phyloP scores from a whole-genome alignment of 2,329 filamentous ascomycete genomes.

The Diaporthe eres region DNA sequence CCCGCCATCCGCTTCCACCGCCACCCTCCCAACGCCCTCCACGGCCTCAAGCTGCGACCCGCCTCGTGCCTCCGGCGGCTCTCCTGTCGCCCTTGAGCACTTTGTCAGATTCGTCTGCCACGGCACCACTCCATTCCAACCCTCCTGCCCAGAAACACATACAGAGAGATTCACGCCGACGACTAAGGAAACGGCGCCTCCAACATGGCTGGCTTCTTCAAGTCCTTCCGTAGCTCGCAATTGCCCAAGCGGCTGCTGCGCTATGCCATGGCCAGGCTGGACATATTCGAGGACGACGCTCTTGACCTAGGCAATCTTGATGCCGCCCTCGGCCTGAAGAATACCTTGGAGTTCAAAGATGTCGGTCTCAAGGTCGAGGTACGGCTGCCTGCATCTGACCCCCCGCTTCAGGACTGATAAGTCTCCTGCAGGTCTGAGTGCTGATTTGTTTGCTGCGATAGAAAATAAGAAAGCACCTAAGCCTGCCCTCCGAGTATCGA shows the following conservation, averaged over 20 bases:
- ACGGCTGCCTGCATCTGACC: conserved; percentile 48
- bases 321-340: conserved; percentile 84
- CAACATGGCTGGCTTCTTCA: conserved; percentile 81
- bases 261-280: conserved; percentile 86
- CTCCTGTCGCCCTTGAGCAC: conserved; percentile 18
- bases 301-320: conserved; percentile 90
- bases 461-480: conserved; percentile 84
- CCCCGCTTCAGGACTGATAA: conserved; percentile 1
- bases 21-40: conserved; percentile 32
- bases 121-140: not conserved
- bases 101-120: not conserved
- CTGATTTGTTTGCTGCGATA: conserved; percentile 53
- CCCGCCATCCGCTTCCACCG: conserved; percentile 34
- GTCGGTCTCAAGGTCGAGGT: conserved; percentile 86
- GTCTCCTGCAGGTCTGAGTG: not conserved
- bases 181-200: conserved; percentile 33
- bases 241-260: conserved; percentile 92
- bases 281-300: conserved; percentile 89
- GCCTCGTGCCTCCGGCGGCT: conserved; percentile 13
- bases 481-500: conserved; percentile 79
- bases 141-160: not conserved
- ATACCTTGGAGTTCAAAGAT: conserved; percentile 87
- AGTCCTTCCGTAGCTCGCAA: conserved; percentile 74
- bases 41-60: conserved; percentile 26
- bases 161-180: not conserved